Percentiles rank a stretch among this genome's conserved stretches.
phyloP scores from a whole-genome alignment of 495 filamentous ascomycete species.

The Penicillium parvum region DNA sequence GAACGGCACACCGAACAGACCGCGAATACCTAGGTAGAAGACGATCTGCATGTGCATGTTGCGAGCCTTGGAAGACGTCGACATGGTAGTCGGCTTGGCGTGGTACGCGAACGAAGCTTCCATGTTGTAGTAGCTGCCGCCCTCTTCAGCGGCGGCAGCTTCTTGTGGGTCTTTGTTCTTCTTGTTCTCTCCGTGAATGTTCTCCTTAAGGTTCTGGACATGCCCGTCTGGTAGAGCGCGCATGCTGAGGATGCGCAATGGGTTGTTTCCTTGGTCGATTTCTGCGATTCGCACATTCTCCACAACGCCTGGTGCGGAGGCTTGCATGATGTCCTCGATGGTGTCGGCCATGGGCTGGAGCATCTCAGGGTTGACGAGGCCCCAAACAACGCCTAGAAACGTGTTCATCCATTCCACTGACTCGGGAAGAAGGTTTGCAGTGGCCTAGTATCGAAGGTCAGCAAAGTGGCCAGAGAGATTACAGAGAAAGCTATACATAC shows the following conservation, averaged over 20 bases:
- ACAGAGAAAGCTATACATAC: slow-evolving; percentile 38
- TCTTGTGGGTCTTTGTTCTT: slow-evolving; percentile 83
- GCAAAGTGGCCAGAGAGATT: not conserved
- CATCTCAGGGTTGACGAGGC: slow-evolving; percentile 90
- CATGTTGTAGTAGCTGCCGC: slow-evolving; percentile 90
- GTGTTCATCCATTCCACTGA: slow-evolving; percentile 96
- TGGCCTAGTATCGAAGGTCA: slow-evolving; percentile 45
- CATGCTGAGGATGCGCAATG: slow-evolving; percentile 82
- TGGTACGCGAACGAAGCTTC: slow-evolving; percentile 94
- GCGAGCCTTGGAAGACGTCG: slow-evolving; percentile 70
- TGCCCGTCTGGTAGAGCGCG: slow-evolving; percentile 80
- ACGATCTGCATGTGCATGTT: slow-evolving; percentile 98
- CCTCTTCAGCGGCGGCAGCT: slow-evolving; percentile 82
- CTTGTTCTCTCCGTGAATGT: slow-evolving; percentile 71
- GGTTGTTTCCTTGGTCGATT: slow-evolving; percentile 89
- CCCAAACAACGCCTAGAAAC: slow-evolving; percentile 76
- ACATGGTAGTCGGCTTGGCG: slow-evolving; percentile 65
- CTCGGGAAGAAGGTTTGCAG: slow-evolving; percentile 84
- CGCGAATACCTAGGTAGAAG: slow-evolving; percentile 78
- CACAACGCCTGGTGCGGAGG: slow-evolving; percentile 79
- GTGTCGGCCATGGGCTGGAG: slow-evolving; percentile 68
- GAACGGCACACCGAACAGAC: slow-evolving; percentile 77
- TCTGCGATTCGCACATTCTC: slow-evolving; percentile 96
- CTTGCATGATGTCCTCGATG: slow-evolving; percentile 93
- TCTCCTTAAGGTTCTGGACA: slow-evolving; percentile 71